Percentiles rank a stretch among this genome's conserved stretches.
These are phyloP conservation scores for Eleusine indica DNA, from an alignment of 176 grass and related monocot species.

Conservation along the genomic window DNA sequence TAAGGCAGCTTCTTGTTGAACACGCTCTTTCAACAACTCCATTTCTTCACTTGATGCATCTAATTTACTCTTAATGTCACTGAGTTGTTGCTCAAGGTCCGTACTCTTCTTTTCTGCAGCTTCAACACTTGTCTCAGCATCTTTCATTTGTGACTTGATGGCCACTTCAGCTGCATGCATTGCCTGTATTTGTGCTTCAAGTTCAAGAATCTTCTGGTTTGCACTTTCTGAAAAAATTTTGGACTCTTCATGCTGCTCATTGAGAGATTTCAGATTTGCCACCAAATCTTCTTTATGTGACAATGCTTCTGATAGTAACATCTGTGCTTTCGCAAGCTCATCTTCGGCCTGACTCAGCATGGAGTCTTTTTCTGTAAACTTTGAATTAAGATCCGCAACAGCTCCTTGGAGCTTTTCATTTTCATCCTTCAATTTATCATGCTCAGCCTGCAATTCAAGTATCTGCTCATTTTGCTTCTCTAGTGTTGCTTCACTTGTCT, in stretches of 20 bases:
- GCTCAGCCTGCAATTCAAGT: slow-evolving; percentile 40
- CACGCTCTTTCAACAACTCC: slow-evolving; percentile 48
- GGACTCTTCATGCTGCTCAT: slow-evolving; percentile 60
- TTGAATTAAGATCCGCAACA: slow-evolving; percentile 60
- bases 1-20: slow-evolving; percentile 40
- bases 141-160: slow-evolving; percentile 57
- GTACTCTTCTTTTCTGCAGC: slow-evolving; percentile 52
- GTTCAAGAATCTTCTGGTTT: slow-evolving; percentile 63
- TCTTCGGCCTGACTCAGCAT: slow-evolving; percentile 53
- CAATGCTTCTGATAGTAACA: slow-evolving; percentile 69
- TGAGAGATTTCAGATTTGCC: slow-evolving; percentile 64
- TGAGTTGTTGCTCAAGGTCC: slow-evolving; percentile 59
- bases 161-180: slow-evolving; percentile 54
- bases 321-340: slow-evolving; percentile 56
- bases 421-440: slow-evolving; percentile 60
- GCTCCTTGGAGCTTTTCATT: slow-evolving; percentile 60
- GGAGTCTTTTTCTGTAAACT: slow-evolving; percentile 61
- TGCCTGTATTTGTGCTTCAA: slow-evolving; percentile 58
- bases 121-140: slow-evolving; percentile 49
- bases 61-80: slow-evolving; percentile 46
- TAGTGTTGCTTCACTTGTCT: slow-evolving; percentile 49
- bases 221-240: slow-evolving; percentile 54
- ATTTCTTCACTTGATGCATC: slow-evolving; percentile 50
- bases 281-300: slow-evolving; percentile 71
- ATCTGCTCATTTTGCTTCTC: slow-evolving; percentile 58